These are phyloP conservation scores for Bryopsis sp. DNA, from an alignment of 139 green algal species.

Conservation along the genomic window DNA sequence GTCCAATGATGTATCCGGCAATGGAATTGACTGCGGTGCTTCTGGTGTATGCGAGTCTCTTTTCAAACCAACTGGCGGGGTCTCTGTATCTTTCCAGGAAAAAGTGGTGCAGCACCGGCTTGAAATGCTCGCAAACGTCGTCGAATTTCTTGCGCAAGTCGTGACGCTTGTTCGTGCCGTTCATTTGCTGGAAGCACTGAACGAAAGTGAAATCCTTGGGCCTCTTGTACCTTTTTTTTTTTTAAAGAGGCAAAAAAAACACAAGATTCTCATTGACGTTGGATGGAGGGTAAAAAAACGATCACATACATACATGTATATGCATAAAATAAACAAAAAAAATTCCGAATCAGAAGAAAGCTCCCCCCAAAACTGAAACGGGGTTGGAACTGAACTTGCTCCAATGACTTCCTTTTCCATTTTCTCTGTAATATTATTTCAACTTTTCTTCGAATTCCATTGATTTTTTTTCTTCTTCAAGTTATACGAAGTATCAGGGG, in stretches of 20 bases:
- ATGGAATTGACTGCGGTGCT: constrained; percentile 65
- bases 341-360: too few relatives aligned
- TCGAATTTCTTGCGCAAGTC: constrained; percentile 33
- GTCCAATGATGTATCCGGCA: constrained; percentile 82
- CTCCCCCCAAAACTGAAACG: too few relatives aligned
- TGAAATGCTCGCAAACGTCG: constrained; percentile 46
- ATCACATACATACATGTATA: too few relatives aligned
- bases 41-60: constrained; percentile 64
- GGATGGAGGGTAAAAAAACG: too few relatives aligned
- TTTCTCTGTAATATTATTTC: too few relatives aligned
- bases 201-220: constrained; percentile 24
- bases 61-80: constrained; percentile 55
- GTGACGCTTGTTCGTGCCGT: constrained; percentile 1
- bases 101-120: constrained; percentile 83
- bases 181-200: constrained; percentile 25
- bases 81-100: constrained; percentile 83
- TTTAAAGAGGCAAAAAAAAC: background rate
- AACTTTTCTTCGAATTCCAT: too few relatives aligned
- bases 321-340: too few relatives aligned
- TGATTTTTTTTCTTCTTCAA: too few relatives aligned
- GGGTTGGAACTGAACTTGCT: too few relatives aligned
- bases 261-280: too few relatives aligned
- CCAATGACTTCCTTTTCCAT: too few relatives aligned
- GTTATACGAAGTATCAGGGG: too few relatives aligned
- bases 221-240: constrained; percentile 13